Base-by-base conservation (phyloP, 306 rosid genomes). In the Hippophae gyantsensis region DNA sequence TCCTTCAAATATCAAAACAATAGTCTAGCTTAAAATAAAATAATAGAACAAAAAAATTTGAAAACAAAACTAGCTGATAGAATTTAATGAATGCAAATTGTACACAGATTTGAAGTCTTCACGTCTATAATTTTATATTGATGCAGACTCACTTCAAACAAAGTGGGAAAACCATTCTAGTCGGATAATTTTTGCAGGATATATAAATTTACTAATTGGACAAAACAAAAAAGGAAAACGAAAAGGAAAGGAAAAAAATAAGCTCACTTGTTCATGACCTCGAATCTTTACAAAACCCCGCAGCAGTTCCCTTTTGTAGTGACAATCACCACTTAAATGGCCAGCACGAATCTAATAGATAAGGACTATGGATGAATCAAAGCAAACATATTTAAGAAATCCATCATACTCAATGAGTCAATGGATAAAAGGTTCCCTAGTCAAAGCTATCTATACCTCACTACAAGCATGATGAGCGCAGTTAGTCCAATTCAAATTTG, bases 391-490 rank as follows among this genome's bases (percentile, higher is more conserved):
- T 49, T 54, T 10, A 43, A 2, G 60, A 44, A 65, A 13, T 61
- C 25, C 26, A 64, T 54, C 38, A 72, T 65, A 48, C 27, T 48
- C 25, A 54, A 56, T 13, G 45, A 10, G 11, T 27, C 2, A 40
- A 57, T 67, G 14, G 13, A 40, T 8, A 9, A 52, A 8, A 7
- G 18, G 38, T 11, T 49, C 38, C 38, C 2, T 27, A 27, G 54
- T 48, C 5, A 64, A 42, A 27, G 7, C 49, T 18, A 71, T 50
- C 11, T 59, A 43, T 63, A 86, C 97, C 95, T 90, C 96, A 7
- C 89, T 85, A 65, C 96, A 90, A 74, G 98, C 96, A 70, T 87
- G 98, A 78, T 90, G 97, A 57, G 96, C 90, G 65, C 97, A 87
- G 56, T 83, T 73, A 58, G 81, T 60, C 97, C 97, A 90, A 25